These are phyloP conservation scores for Saccharomycopsis sp. DNA, from an alignment of 805 yeast genomes.

Conservation along the genomic window DNA sequence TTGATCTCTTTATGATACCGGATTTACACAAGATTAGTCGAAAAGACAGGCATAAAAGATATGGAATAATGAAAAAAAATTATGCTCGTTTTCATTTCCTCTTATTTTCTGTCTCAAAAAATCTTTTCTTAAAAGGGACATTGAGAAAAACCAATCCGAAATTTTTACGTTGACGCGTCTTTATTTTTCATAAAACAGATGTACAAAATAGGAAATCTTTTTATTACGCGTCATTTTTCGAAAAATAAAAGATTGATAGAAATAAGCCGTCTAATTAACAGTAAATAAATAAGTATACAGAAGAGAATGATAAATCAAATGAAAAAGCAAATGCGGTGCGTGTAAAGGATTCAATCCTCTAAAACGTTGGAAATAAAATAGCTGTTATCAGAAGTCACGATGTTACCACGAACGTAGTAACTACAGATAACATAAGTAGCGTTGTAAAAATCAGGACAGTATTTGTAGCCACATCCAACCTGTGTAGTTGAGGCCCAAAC, in stretches of 20 bases:
- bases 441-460: slow-evolving; percentile 43
- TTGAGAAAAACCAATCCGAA: background rate
- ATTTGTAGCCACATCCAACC: slow-evolving; percentile 69
- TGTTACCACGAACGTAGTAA: slow-evolving; percentile 71
- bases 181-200: background rate
- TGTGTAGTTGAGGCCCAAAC: slow-evolving; percentile 60
- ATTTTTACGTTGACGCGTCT: background rate
- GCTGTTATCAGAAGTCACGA: slow-evolving; percentile 34
- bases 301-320: background rate
- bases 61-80: too few relatives aligned
- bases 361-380: slow-evolving; percentile 9
- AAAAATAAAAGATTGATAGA: background rate
- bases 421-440: slow-evolving; percentile 67
- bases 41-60: too few relatives aligned
- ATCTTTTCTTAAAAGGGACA: background rate
- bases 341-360: background rate
- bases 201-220: background rate
- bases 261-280: background rate
- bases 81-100: too few relatives aligned
- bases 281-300: background rate
- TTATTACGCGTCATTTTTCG: background rate
- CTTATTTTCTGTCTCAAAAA: too few relatives aligned
- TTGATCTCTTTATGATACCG: too few relatives aligned
- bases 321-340: background rate
- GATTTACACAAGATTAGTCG: too few relatives aligned